These are phyloP conservation scores for Cladosporium sp. DNA, from an alignment of 2,329 filamentous ascomycete genomes.

Conservation along the genomic window DNA sequence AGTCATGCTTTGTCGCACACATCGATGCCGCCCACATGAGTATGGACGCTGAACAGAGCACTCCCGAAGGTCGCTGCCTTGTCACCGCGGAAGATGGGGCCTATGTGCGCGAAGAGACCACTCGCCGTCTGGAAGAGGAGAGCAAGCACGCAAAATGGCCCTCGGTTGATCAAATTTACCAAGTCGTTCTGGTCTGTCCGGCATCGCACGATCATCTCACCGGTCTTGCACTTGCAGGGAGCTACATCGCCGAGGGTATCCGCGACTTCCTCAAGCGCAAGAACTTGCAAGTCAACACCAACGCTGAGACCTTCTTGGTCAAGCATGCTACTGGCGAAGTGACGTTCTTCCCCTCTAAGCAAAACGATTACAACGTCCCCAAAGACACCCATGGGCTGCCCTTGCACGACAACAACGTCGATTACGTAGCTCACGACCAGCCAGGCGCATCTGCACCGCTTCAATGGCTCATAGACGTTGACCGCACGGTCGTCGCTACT, in stretches of 20 bases:
- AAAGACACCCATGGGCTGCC: background rate
- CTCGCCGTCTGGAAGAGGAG: background rate
- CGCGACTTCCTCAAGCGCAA: background rate
- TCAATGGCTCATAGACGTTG: conserved; percentile 1
- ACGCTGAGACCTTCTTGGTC: background rate
- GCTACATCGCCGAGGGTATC: background rate
- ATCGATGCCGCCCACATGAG: background rate
- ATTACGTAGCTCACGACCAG: background rate
- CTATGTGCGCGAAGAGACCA: background rate
- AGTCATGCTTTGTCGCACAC: background rate
- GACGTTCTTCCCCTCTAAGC: background rate
- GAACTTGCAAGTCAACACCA: background rate
- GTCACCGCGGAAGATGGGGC: background rate
- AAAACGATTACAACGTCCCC: background rate
- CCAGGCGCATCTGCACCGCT: background rate
- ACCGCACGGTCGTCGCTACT: no score
- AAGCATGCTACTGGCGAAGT: background rate
- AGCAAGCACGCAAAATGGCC: background rate
- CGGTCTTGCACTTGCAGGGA: background rate
- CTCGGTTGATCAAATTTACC: background rate
- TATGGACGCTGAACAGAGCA: background rate
- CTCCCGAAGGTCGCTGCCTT: background rate
- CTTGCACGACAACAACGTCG: background rate
- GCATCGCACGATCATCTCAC: background rate
- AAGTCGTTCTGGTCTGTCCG: background rate